Conservation (phyloP, 176 grass and related monocot species). For the sorghum (Sorghum bicolor) region Sorghum_bicolor_NCBIv3 NC_012871.2:60968001-60968500, state of each 20-base stretch:
- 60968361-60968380: not conserved
- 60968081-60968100: slow-evolving; percentile 26
- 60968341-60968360: not conserved
- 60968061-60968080: slow-evolving; percentile 27
- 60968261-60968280: not conserved
- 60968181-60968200: slow-evolving; percentile 41
- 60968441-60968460: no score
- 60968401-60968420: no score
- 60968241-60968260: not conserved
- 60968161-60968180: slow-evolving; percentile 6
- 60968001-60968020: slow-evolving; percentile 31
- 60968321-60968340: not conserved
- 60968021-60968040: slow-evolving; percentile 50
- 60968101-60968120: not conserved
- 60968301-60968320: not conserved
- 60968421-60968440: no score
- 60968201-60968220: not conserved
- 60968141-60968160: slow-evolving; percentile 50
- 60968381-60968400: no score
- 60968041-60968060: slow-evolving; percentile 35
- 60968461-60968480: no score
- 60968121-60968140: not conserved
- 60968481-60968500: no score
- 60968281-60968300: not conserved
- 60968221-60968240: not conserved